phyloP scores from a whole-genome alignment of 257 asterid species.

The Solanum neorickii region DNA sequence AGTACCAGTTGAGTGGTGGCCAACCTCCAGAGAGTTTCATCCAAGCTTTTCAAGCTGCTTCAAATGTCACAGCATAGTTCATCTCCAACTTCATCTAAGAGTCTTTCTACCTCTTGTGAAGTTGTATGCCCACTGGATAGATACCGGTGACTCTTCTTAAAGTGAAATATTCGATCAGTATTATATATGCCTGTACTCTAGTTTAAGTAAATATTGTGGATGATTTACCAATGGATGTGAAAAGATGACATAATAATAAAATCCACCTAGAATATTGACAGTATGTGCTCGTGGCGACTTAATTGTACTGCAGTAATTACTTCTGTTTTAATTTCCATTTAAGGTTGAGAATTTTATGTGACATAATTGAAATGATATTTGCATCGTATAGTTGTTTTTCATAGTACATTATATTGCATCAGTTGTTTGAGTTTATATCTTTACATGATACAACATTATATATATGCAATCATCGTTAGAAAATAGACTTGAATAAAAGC shows the following conservation, averaged over 20 bases:
- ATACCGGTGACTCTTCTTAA: neutral
- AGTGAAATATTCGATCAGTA: neutral
- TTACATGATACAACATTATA: neutral
- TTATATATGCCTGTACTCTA: neutral
- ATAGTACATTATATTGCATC: neutral
- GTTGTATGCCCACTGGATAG: neutral
- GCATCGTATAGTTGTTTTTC: neutral
- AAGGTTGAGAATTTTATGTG: neutral
- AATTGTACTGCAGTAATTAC: neutral
- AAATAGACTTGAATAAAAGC: neutral
- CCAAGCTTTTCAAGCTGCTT: constrained; percentile 41
- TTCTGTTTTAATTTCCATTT: neutral
- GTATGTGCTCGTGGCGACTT: neutral
- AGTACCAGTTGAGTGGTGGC: constrained; percentile 62
- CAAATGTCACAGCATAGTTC: constrained; percentile 4
- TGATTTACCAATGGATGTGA: neutral
- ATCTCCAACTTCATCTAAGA: neutral
- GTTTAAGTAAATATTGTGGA: neutral
- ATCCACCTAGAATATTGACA: neutral
- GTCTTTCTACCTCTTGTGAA: neutral
- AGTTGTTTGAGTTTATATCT: neutral
- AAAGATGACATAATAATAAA: neutral
- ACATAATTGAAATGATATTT: neutral
- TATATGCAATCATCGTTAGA: neutral
- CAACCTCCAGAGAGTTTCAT: constrained; percentile 69